A percentile compares a stretch with the other conserved stretches of the same genome.
Conservation (phyloP, 139 green algal species). For the Yamagishiella unicocca region DNA sequence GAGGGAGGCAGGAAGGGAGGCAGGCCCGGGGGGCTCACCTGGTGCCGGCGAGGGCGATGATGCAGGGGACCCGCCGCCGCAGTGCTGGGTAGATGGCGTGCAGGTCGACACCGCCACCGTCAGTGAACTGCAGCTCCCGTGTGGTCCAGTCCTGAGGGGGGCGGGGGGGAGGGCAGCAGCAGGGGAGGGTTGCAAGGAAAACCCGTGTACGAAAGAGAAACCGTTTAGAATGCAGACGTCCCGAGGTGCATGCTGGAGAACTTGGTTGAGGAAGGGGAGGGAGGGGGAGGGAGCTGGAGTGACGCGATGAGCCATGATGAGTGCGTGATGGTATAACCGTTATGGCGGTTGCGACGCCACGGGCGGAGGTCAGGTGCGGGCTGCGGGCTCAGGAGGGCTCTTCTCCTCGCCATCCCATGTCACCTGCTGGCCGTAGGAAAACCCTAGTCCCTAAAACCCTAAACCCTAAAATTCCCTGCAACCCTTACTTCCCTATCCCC, state of each 20-base stretch:
- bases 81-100: background rate
- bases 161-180: background rate
- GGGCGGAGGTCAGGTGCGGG: too few species aligned
- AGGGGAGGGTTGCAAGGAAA: background rate
- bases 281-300: background rate
- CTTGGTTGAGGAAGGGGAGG: background rate
- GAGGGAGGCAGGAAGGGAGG: background rate
- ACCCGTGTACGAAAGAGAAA: background rate
- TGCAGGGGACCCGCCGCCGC: background rate
- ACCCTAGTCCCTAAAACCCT: too few species aligned
- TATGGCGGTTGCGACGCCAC: background rate
- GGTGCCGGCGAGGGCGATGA: background rate
- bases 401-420: too few species aligned
- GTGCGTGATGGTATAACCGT: background rate
- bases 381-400: too few species aligned
- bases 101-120: background rate
- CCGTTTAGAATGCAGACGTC: background rate
- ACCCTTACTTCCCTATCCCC: too few species aligned
- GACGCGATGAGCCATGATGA: background rate
- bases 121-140: background rate
- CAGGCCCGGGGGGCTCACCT: background rate
- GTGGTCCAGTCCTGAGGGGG: slow-evolving; percentile 9
- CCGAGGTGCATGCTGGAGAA: background rate
- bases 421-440: too few species aligned
- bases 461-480: too few species aligned